phyloP scores from a whole-genome alignment of 768 basidiomycete species.

The Agrocybe chaxingu region DNA sequence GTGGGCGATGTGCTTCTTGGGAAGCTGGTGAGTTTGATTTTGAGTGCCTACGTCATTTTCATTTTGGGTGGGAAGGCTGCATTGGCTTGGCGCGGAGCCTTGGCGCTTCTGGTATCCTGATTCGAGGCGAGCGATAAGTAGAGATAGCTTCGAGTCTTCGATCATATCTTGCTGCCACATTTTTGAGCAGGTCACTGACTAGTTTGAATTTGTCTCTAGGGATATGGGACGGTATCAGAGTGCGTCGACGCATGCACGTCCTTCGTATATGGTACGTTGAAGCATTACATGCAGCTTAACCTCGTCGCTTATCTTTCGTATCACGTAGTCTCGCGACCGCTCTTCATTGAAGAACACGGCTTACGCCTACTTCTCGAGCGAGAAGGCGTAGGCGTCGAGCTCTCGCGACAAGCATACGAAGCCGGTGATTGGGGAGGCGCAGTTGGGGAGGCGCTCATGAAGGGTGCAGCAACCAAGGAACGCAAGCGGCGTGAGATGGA shows the following conservation, averaged over 20 bases:
- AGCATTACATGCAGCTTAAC: background rate
- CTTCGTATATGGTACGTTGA: conserved; percentile 64
- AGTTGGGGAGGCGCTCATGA: conserved; percentile 54
- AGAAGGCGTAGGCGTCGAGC: conserved; percentile 68
- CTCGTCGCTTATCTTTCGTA: background rate
- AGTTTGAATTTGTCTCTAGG: conserved; percentile 33
- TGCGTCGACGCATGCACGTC: conserved; percentile 75
- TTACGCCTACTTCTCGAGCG: conserved; percentile 58
- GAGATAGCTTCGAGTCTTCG: too few relatives aligned
- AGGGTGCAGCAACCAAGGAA: conserved; percentile 45
- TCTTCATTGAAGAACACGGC: conserved; percentile 82
- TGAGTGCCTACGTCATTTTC: background rate
- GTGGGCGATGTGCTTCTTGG: conserved; percentile 73
- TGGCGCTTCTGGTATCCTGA: background rate
- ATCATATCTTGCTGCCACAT: too few relatives aligned
- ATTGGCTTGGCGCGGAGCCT: background rate
- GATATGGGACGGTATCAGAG: conserved; percentile 81
- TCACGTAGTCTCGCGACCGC: conserved; percentile 61
- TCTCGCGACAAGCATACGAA: conserved; percentile 63
- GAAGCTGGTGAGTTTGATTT: conserved; percentile 53
- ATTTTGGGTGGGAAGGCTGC: background rate
- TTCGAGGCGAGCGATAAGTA: background rate
- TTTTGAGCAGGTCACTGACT: background rate
- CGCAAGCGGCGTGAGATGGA: conserved; percentile 40
- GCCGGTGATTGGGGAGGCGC: conserved; percentile 67